Evolutionary conservation across 208 protist genomes (phyloP).

Genomic region (Trypanosoma lewisi): DNA sequence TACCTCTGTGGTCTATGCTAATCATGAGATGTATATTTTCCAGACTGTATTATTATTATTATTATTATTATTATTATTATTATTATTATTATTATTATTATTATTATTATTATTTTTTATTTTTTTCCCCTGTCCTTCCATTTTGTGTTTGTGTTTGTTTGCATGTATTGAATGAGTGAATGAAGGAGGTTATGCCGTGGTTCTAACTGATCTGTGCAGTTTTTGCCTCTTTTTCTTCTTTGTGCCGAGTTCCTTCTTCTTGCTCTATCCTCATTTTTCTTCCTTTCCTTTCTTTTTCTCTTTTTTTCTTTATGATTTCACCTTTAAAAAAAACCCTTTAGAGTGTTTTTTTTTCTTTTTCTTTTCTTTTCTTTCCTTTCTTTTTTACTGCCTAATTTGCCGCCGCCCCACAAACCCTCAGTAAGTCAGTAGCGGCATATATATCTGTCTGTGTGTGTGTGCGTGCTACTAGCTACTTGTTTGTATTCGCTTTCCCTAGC

Average conservation of each 20-base stretch:
- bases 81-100: too few relatives aligned
- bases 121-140: too few relatives aligned
- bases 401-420: neutral
- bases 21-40: too few relatives aligned
- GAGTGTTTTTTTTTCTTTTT: constrained; percentile 14
- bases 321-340: constrained; percentile 6
- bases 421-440: neutral
- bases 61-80: too few relatives aligned
- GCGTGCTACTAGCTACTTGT: too few relatives aligned
- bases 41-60: too few relatives aligned
- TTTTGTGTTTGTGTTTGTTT: too few relatives aligned
- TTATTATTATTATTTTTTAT: too few relatives aligned
- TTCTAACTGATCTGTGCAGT: too few relatives aligned
- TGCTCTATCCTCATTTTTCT: constrained; percentile 12
- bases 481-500: neutral
- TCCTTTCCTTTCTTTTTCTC: constrained; percentile 15
- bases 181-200: too few relatives aligned
- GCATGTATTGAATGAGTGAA: too few relatives aligned
- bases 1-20: too few relatives aligned
- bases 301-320: constrained; percentile 6
- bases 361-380: neutral
- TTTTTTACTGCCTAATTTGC: neutral
- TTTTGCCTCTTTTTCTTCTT: constrained; percentile 2
- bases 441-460: neutral
- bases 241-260: neutral